Evolutionary conservation across 2,329 filamentous ascomycete genomes (phyloP), one percentile per base, ranked within the genome.

Genomic region (Pezicula carpinea): DNA sequence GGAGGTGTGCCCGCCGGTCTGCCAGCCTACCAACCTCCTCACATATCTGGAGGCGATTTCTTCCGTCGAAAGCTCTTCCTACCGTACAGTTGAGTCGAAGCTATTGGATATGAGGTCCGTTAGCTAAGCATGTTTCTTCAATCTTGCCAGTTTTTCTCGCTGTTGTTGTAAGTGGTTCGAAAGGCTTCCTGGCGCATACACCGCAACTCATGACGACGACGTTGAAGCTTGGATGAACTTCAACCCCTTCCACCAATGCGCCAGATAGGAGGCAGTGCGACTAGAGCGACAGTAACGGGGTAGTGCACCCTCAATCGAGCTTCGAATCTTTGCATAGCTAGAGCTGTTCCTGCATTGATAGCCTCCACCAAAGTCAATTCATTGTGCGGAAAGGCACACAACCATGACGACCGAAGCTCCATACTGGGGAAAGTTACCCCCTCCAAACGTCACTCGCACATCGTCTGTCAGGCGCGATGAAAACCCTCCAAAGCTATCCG

Each of bases 371-470:
- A 29, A 29, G 26, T 11, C 26, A 29, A 29, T 29, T 29, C 8
- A 8, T 29, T 29, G 17, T 8, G 15, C 15, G 17, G 8, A 17
- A 40, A 15, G n/a, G 22, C 18, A 34, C 39, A 15, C 26, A 23
- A 8, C 22, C 19, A 18, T 19, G 15, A 59, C 62, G 63, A 76
- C 76, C 72, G 66, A 73, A 45, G 57, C 73, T 49, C 73, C 75
- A 33, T 82, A 81, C 67, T 81, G 78, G 78, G 77, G 77, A 62
- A 66, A 78, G 60, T 68, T 82, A 52, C 77, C 79, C 50, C 65
- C 70, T 51, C 66, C 74, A 43, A 75, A 72, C 56, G 60, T 69
- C 56, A 52, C 55, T 23, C 59, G 59, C 44, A 59, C 61, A 46
- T 54, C 57, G 46, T 58, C 59, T 49, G 53, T 66, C 51, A 68